These are phyloP conservation scores for Marasmius sp. DNA, from an alignment of 1,284 basidiomycete genomes.

Conservation along the genomic window DNA sequence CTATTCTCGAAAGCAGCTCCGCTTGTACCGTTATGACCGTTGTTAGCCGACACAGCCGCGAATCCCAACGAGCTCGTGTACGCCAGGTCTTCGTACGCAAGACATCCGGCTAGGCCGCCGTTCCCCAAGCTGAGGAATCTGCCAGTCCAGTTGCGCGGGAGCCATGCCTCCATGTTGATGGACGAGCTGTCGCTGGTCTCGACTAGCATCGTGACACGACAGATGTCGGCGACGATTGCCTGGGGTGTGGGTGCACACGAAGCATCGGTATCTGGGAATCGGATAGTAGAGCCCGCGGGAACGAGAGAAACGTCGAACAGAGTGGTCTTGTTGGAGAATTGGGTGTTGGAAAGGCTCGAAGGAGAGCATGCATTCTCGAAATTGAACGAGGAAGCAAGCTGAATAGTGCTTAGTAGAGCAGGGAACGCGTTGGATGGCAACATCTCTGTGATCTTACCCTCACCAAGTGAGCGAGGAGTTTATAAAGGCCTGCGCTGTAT, in stretches of 20 bases:
- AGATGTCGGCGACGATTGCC: constrained; percentile 7
- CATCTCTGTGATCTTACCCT: too few species aligned
- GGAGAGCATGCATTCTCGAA: not conserved
- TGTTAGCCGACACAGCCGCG: constrained; percentile 12
- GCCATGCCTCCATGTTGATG: constrained; percentile 14
- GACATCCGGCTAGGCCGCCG: not conserved
- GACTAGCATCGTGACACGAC: constrained; percentile 10
- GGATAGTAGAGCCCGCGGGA: constrained; percentile 4
- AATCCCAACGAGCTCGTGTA: constrained; percentile 8
- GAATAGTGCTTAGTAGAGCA: not conserved
- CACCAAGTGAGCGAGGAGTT: too few species aligned
- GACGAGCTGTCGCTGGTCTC: constrained; percentile 6
- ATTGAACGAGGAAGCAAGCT: not conserved
- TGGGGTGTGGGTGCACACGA: constrained; percentile 2
- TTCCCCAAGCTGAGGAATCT: constrained; percentile 6
- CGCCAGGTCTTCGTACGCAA: constrained; percentile 8
- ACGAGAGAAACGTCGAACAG: not conserved
- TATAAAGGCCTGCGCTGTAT: too few species aligned
- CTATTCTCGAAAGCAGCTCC: constrained; percentile 7
- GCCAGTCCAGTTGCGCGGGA: constrained; percentile 12
- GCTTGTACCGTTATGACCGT: constrained; percentile 12
- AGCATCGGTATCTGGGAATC: constrained; percentile 10
- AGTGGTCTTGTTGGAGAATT: not conserved
- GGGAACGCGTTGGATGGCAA: too few species aligned
- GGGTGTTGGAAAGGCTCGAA: not conserved